Evolutionary conservation across 108 stramenopile species (phyloP), one percentile per base, ranked within the genome.

Genomic region (Fragilaria crotonensis): DNA sequence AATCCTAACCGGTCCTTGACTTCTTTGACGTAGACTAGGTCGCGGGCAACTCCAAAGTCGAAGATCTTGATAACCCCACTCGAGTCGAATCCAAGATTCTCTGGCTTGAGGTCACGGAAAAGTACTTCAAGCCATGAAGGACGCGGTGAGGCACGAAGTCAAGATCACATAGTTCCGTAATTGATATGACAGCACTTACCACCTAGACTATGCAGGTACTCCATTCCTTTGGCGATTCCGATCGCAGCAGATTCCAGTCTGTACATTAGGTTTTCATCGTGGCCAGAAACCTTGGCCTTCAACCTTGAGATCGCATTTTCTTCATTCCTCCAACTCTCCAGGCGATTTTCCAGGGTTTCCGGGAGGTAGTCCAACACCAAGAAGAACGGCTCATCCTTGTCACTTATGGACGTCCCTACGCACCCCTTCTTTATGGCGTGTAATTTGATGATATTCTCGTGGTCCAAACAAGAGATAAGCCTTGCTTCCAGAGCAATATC

Each of bases 41-140:
- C 29, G 19, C 48, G 54, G 49, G 83, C 77, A 44, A 84, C 69
- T 11, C 83, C 83, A 65, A 84, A 81, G 54, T 84, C 83, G 52
- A 84, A 84, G 14, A 84, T 49, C 62, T 66, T 68, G 53, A 73
- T 57, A 9, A 30, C 49, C 23, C 69, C 68, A 44, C n/a, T 48
- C 11, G 25, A 19, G 57, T 73, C 76, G 33, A 77, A 77, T 5
- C 76, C 76, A 66, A 77, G 50, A 45, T 77, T 77, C n/a, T 27
- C 59, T 3, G 65, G 70, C 36, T 62, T 66, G 32, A 66, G 47
- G 21, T 67, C 67, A 36, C 57, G 19, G 22, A 64, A 28, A 9
- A 32, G 36, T 22, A 62, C 50, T 32, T 30, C 11, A 62, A 7
- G 25, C n/a, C 50, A 47, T 17, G 27, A 26, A 9, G 33, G 9